These are phyloP conservation scores for Luffa aegyptiaca DNA, from an alignment of 306 rosid genomes.

Conservation along the genomic window DNA sequence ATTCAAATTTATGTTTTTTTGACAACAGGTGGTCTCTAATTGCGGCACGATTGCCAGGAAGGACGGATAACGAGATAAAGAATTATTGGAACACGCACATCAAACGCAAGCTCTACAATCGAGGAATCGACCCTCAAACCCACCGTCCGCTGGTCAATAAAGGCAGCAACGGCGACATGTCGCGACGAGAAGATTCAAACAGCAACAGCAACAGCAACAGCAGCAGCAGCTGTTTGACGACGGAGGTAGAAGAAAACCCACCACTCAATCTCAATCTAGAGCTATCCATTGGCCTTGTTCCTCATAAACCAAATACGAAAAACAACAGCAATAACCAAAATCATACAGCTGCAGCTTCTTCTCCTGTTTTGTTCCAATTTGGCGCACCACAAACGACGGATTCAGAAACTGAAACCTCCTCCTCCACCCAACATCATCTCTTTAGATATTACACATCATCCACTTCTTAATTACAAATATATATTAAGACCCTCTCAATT, in stretches of 20 bases:
- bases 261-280: neutral
- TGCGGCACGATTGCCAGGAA: constrained; percentile 45
- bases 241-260: constrained; percentile 12
- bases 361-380: neutral
- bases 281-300: neutral
- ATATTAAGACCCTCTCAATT: neutral
- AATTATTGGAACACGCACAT: constrained; percentile 68
- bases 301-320: neutral
- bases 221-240: constrained; percentile 40
- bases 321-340: neutral
- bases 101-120: constrained; percentile 49
- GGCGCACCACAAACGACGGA: neutral
- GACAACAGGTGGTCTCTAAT: constrained; percentile 46
- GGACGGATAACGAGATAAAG: constrained; percentile 41
- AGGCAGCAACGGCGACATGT: neutral
- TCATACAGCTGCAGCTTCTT: neutral
- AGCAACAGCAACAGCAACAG: constrained; percentile 7
- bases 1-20: no score
- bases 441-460: neutral
- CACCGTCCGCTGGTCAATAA: constrained; percentile 31
- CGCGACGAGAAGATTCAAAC: neutral
- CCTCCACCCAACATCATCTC: neutral
- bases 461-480: neutral
- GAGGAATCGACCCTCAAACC: constrained; percentile 53
- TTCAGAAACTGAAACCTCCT: neutral